Evolutionary conservation across 495 filamentous ascomycete genomes (phyloP), one percentile per base, ranked within the genome.

Genomic region (Aspergillus leporis): DNA sequence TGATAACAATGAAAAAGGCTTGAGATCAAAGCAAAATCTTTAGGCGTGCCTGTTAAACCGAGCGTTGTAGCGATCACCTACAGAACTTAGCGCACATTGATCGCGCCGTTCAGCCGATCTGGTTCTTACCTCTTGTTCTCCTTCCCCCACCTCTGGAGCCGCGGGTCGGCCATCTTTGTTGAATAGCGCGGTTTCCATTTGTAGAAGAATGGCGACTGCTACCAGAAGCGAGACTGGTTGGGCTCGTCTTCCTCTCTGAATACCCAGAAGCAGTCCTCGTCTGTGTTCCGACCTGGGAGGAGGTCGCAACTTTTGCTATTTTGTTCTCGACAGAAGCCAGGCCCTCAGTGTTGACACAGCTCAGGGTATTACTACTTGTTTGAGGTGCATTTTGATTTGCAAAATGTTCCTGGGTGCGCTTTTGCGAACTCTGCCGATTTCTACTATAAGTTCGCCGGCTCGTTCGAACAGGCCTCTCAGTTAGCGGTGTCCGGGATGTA

Each of bases 31-130:
- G 7, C 18, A 41, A n/a, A 14, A 48, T 13, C 25, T 14, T 59
- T 56, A 53, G 19, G 22, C 61, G 21, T 60, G 47, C 41, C 45
- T 53, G 43, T 58, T 69, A 48, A 76, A 78, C 0, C 72, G 73
- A 34, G 68, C 68, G 28, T 59, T 70, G 55, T 78, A 78, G 23
- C 64, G 66, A 6, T 73, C 70, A 16, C 71, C 74, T 78, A 21
- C 16, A 1, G 13, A 45, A 5, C 18, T 68, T 30, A 64, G 63
- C 60, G 43, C 46, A 21, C 12, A 45, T 28, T 8, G 4, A 16
- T 22, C 7, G 12, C 13, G 19, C n/a, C 16, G 23, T 5, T 38
- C 7, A 12, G 1, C 9, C 23, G 10, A 19, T 21, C 5, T 12
- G 22, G 3, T 34, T 19, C 58, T 47, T 69, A 74, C 72, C 67